Evolutionary conservation across 139 green algal genomes (phyloP).

Genomic region (Eudorina sp.): DNA sequence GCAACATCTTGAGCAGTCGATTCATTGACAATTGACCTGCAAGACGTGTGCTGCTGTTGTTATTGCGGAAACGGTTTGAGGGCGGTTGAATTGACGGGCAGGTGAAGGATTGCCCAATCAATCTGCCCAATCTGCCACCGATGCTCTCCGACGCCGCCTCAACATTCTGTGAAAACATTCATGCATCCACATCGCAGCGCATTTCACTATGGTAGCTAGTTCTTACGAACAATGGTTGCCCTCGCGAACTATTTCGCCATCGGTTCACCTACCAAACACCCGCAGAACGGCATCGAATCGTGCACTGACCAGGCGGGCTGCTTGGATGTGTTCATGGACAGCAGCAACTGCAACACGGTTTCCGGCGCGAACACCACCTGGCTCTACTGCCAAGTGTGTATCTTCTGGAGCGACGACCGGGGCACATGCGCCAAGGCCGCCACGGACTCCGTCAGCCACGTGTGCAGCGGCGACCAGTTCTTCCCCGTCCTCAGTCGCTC

Average conservation of each 20-base stretch:
- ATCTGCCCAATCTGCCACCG: neutral
- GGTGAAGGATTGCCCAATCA: too few relatives aligned
- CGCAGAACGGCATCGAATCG: neutral
- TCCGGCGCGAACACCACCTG: neutral
- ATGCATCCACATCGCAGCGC: neutral
- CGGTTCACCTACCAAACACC: neutral
- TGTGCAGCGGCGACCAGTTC: conserved; percentile 13
- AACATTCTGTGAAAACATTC: neutral
- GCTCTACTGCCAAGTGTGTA: conserved; percentile 9
- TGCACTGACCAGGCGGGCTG: neutral
- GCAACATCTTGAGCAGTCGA: neutral
- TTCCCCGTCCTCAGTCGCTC: neutral
- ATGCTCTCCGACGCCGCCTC: neutral
- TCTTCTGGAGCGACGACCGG: neutral
- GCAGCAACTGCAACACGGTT: neutral
- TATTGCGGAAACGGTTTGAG: neutral
- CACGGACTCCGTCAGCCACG: neutral
- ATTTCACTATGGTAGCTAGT: neutral
- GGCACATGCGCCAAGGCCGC: neutral
- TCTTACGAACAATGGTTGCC: too few relatives aligned
- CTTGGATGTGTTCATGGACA: neutral
- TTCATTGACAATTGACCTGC: neutral
- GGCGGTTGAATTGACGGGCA: neutral
- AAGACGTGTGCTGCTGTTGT: neutral
- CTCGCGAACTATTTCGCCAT: neutral